Evolutionary conservation across 257 asterid genomes (phyloP).

Genomic region (Ajuga chamaepitys): DNA sequence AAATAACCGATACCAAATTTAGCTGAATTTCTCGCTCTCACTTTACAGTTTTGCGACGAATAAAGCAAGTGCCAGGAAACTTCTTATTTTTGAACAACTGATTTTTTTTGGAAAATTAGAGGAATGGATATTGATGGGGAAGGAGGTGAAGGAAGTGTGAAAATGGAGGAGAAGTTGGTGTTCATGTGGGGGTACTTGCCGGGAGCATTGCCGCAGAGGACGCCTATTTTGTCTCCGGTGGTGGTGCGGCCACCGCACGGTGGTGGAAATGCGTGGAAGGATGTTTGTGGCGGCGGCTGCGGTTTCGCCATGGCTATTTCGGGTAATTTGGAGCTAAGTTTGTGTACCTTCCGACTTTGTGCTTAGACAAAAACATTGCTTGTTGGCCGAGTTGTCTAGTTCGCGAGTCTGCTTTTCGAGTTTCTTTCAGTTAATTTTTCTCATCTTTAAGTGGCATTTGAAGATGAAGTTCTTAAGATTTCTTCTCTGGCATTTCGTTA

Average conservation of each 20-base stretch:
- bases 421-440: neutral
- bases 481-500: neutral
- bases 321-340: constrained; percentile 31
- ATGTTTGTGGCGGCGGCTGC: constrained; percentile 95
- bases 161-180: constrained; percentile 50
- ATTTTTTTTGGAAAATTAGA: neutral
- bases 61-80: neutral
- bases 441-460: neutral
- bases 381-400: neutral
- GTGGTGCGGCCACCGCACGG: constrained; percentile 51
- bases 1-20: neutral
- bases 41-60: neutral
- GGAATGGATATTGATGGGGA: constrained; percentile 60
- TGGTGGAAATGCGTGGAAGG: constrained; percentile 62
- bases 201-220: constrained; percentile 87
- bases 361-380: neutral
- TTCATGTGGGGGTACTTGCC: constrained; percentile 96
- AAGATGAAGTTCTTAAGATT: neutral
- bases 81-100: neutral
- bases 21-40: neutral
- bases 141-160: constrained; percentile 48
- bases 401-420: constrained; percentile 8
- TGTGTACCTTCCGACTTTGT: neutral
- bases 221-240: constrained; percentile 78
- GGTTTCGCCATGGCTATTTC: constrained; percentile 96